Evolutionary conservation across 2,329 filamentous ascomycete genomes (phyloP).

Genomic region (Neofusicoccum ribis): DNA sequence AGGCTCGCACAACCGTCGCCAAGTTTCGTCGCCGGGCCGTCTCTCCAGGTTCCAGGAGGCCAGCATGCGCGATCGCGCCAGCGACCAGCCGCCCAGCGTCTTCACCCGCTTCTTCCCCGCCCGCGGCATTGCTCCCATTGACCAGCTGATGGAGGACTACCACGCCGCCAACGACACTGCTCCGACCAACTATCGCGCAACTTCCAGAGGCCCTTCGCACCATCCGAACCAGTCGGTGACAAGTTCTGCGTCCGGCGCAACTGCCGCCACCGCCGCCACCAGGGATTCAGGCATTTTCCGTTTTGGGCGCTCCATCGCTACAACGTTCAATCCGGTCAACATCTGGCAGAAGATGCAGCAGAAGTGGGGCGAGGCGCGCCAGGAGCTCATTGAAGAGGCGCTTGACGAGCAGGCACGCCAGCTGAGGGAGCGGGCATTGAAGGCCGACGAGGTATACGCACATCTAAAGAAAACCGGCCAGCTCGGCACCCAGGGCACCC

Average conservation of each 20-base stretch:
- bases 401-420: conserved; percentile 18
- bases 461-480: conserved; percentile 36
- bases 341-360: conserved; percentile 21
- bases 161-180: not conserved
- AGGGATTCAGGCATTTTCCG: conserved; percentile 20
- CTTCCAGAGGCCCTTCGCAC: conserved; percentile 3
- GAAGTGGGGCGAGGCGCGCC: conserved; percentile 17
- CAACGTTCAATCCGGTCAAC: conserved; percentile 21
- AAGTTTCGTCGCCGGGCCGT: conserved; percentile 40
- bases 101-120: conserved; percentile 55
- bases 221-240: conserved; percentile 15
- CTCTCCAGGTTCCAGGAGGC: conserved; percentile 73
- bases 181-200: not conserved
- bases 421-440: conserved; percentile 28
- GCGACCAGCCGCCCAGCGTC: conserved; percentile 66
- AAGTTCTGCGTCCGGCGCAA: not conserved
- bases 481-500: conserved; percentile 34
- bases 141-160: conserved; percentile 43
- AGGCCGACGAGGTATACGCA: conserved; percentile 34
- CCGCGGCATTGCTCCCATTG: conserved; percentile 31
- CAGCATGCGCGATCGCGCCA: conserved; percentile 81
- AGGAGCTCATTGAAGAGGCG: conserved; percentile 19
- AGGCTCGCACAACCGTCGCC: conserved; percentile 13
- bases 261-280: not conserved
- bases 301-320: conserved; percentile 21